Base-by-base conservation (phyloP, 1,284 basidiomycete genomes). In the Meira nashicola region DNA sequence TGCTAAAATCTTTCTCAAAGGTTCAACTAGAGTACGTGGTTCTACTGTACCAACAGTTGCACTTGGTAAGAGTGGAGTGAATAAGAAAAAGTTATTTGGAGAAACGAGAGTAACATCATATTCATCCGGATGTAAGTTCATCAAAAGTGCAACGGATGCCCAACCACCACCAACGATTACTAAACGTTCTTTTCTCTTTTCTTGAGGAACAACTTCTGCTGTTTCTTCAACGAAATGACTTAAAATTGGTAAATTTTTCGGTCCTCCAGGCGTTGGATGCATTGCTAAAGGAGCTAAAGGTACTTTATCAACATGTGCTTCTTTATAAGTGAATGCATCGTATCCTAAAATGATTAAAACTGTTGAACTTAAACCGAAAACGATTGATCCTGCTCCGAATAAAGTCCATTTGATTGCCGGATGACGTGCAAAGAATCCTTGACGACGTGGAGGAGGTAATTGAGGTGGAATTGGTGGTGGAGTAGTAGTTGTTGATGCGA, bases 91-190 rank as follows among this genome's bases (percentile, higher is more conserved):
- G 60, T 78, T 78, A 63, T 67, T 73, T 41, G 76, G 76, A 39
- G 73, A 66, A 21, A 78, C 68, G 10, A 78, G 52, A 15, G 71
- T 74, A 21, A 78, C 71, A 44, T 78, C 70, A 68, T 76, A 78
- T 59, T 59, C 63, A 53, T 70, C 68, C 0, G 67, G 68, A 40
- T 78, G 73, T 47, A 78, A 67, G 49, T 57, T 51, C 39, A 62
- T 62, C 55, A 78, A 65, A 37, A 78, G 62, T 11, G 70, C 67
- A 15, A 78, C 76, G 4, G 76, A 68, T 7, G 67, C 76, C 76
- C 76, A 78, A 19, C 76, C 76, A 39, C 76, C 74, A 14, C 76
- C 76, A 5, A 78, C 70, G 57, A 78, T 72, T 48, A 78, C 76
- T n/a, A 78, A 65, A 6, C 67, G 55, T 62, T 77, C 73, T 59